These are phyloP conservation scores for Ampelomyces quisqualis DNA, from an alignment of 2,329 filamentous ascomycete species.

Conservation along the genomic window DNA sequence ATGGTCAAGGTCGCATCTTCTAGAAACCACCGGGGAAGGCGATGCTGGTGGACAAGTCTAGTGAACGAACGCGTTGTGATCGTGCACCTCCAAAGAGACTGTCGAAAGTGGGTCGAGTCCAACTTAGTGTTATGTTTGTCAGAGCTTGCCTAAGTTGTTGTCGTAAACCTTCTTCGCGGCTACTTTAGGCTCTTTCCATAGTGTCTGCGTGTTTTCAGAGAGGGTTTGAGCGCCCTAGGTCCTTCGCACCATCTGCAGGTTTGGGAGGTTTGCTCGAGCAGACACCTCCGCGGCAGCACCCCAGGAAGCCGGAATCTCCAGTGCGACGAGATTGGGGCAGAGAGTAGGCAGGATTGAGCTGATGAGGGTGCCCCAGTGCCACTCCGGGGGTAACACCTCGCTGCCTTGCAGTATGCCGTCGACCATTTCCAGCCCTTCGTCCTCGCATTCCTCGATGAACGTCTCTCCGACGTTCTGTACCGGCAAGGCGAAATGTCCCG, in stretches of 20 bases:
- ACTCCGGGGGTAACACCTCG: neutral
- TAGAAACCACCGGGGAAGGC: neutral
- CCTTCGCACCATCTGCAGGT: neutral
- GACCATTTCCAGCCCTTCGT: neutral
- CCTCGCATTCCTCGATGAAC: neutral
- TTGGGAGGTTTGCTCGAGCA: neutral
- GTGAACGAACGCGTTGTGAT: slow-evolving; percentile 17
- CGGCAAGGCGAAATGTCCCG: neutral
- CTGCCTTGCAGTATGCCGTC: neutral
- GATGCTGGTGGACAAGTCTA: slow-evolving; percentile 6
- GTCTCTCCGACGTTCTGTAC: neutral
- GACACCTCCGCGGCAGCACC: neutral
- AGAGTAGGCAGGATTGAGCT: neutral
- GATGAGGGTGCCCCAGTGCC: neutral
- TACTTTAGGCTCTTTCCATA: neutral
- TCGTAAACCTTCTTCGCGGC: neutral
- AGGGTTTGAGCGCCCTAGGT: neutral
- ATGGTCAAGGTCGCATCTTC: neutral
- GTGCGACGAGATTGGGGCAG: neutral
- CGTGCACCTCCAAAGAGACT: slow-evolving; percentile 7
- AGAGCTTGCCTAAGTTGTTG: neutral
- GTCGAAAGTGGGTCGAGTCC: slow-evolving; percentile 3
- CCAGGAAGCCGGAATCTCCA: neutral
- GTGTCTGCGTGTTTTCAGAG: neutral
- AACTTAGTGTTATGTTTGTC: slow-evolving; percentile 1